Percentiles rank a stretch among this genome's conserved stretches.
Evolutionary conservation across 495 filamentous ascomycete species (phyloP).

Genomic region (Podospora pseudopauciseta): DNA sequence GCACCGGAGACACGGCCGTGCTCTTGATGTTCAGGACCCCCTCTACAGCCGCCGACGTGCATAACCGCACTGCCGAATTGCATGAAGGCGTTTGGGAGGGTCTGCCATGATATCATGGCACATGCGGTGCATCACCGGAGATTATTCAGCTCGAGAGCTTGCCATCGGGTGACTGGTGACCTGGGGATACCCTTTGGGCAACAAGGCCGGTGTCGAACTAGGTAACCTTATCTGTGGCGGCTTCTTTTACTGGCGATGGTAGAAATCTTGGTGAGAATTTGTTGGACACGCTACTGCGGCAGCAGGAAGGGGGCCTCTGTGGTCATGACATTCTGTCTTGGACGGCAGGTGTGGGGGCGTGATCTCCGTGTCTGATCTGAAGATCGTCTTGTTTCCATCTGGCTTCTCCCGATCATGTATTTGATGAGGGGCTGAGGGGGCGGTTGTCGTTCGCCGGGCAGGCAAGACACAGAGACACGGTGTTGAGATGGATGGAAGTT

Average conservation of each 20-base stretch:
- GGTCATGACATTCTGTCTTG: background rate
- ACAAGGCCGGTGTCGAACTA: background rate
- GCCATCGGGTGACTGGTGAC: slow-evolving; percentile 7
- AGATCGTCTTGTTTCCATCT: background rate
- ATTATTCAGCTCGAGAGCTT: slow-evolving; percentile 8
- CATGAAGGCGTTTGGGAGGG: background rate
- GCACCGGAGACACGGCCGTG: background rate
- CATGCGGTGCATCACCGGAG: slow-evolving; percentile 5
- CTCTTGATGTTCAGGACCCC: background rate
- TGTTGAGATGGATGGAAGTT: background rate
- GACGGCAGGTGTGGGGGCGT: background rate
- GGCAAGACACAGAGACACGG: no score
- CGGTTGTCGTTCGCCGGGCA: no score
- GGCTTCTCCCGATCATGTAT: background rate
- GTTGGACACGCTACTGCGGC: background rate
- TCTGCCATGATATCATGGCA: slow-evolving; percentile 8
- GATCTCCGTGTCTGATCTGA: background rate
- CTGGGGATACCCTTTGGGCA: background rate
- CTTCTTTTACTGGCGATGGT: background rate
- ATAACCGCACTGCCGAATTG: background rate
- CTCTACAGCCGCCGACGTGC: background rate
- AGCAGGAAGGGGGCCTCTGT: background rate
- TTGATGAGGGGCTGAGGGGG: no score
- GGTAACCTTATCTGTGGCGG: background rate
- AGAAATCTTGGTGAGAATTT: background rate